These are phyloP conservation scores for Aspergillus quadrilineatus DNA, from an alignment of 2,329 filamentous ascomycete species.

Conservation along the genomic window DNA sequence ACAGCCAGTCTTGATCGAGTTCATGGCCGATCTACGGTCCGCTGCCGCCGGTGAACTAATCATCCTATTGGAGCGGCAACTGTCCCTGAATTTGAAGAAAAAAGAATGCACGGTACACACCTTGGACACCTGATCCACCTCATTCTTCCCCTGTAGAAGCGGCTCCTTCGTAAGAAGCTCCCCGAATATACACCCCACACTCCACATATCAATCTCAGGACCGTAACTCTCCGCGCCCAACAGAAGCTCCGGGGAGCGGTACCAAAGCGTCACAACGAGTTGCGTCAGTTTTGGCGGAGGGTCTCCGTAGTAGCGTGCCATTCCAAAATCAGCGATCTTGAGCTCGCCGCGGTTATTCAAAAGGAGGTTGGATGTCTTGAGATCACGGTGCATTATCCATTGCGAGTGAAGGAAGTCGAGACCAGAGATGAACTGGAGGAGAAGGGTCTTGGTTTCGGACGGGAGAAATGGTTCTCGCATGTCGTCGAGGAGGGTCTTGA, in stretches of 20 bases:
- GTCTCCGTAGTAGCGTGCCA: constrained; percentile 85
- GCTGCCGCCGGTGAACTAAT: too few species aligned
- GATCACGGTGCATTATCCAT: constrained; percentile 90
- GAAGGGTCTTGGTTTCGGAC: constrained; percentile 87
- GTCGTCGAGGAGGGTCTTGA: constrained; percentile 87
- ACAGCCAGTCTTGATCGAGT: too few species aligned
- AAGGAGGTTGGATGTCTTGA: constrained; percentile 90
- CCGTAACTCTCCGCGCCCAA: constrained; percentile 77
- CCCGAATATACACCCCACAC: constrained; percentile 90
- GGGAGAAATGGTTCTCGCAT: constrained; percentile 92
- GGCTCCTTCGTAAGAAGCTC: constrained; percentile 84
- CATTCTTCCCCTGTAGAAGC: constrained; percentile 82
- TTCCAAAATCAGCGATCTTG: constrained; percentile 97
- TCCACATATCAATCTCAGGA: constrained; percentile 87
- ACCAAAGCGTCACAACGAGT: constrained; percentile 96
- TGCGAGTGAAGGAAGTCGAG: constrained; percentile 81
- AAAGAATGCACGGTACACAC: constrained; percentile 31
- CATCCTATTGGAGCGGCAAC: too few species aligned
- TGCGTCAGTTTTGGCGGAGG: constrained; percentile 79
- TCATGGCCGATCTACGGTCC: too few species aligned
- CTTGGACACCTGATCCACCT: constrained; percentile 82
- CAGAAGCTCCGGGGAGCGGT: constrained; percentile 85
- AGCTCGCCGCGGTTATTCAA: constrained; percentile 93
- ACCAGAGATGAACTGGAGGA: constrained; percentile 77
- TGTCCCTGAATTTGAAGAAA: not conserved